phyloP scores from a whole-genome alignment of 805 yeast genomes.

The Cyberlindnera lachancei region DNA sequence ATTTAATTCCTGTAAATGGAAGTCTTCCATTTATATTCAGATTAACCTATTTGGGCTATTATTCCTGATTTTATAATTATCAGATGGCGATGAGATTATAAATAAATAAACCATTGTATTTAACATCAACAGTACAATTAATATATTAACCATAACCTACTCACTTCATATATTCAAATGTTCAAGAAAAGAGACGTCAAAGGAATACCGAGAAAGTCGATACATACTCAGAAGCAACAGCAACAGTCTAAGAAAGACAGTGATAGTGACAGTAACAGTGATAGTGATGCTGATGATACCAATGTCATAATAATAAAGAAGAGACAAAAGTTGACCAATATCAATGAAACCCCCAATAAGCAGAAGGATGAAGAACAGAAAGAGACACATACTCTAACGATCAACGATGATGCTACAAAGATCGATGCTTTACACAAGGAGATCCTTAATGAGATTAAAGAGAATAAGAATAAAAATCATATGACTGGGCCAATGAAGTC shows the following conservation, averaged over 20 bases:
- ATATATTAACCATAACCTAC: no score
- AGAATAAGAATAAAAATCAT: constrained; percentile 14
- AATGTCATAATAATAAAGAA: constrained; percentile 1
- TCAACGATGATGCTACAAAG: constrained; percentile 21
- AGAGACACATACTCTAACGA: constrained; percentile 5
- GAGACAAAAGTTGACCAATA: not conserved
- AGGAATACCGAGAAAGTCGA: no score
- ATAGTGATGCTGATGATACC: constrained; percentile 4
- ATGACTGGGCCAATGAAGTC: constrained; percentile 33
- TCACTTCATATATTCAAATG: no score
- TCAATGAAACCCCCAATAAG: no score
- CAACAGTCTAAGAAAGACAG: constrained; percentile 6
- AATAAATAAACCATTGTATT: no score
- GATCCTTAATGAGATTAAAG: constrained; percentile 14
- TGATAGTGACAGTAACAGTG: constrained; percentile 6
- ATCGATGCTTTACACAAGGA: constrained; percentile 18
- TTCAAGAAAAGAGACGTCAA: constrained; percentile 31
- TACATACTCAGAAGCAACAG: constrained; percentile 4
- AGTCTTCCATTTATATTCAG: no score
- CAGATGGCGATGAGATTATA: no score
- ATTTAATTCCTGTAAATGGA: no score
- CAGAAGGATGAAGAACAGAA: no score
- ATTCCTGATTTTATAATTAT: no score
- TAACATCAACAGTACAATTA: no score
- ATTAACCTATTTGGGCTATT: no score